Evolutionary conservation across 2,329 filamentous ascomycete genomes (phyloP).

Genomic region (Aureobasidium sp.): DNA sequence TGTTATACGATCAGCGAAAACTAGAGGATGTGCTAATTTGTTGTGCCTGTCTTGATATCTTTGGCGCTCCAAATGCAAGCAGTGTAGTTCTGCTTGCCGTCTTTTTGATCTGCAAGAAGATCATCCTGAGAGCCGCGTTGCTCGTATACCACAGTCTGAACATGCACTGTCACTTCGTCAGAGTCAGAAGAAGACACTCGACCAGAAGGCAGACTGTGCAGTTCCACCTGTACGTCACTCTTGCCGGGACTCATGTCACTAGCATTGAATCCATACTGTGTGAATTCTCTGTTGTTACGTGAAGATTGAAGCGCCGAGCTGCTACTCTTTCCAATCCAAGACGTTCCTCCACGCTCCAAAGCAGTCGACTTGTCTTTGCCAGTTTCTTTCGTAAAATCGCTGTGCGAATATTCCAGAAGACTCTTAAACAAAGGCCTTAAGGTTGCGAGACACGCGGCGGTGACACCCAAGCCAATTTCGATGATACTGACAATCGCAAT

Average conservation of each 20-base stretch:
- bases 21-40: background rate
- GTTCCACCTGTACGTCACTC: background rate
- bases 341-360: background rate
- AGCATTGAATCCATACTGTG: background rate
- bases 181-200: background rate
- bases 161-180: background rate
- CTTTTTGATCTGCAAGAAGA: background rate
- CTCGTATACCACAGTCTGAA: background rate
- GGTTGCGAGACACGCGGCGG: conserved; percentile 29
- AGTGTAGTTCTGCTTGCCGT: background rate
- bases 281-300: background rate
- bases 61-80: background rate
- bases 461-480: conserved; percentile 31
- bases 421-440: conserved; percentile 27
- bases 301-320: background rate
- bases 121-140: background rate
- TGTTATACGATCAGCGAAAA: too few relatives aligned
- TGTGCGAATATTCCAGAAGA: background rate
- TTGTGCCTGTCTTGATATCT: background rate
- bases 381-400: background rate
- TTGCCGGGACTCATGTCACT: background rate
- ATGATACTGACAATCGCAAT: conserved; percentile 25
- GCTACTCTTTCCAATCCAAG: background rate
- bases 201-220: background rate
- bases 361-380: background rate